Conservation (phyloP, 441 rosid species). For the Capsella rubella region DNA sequence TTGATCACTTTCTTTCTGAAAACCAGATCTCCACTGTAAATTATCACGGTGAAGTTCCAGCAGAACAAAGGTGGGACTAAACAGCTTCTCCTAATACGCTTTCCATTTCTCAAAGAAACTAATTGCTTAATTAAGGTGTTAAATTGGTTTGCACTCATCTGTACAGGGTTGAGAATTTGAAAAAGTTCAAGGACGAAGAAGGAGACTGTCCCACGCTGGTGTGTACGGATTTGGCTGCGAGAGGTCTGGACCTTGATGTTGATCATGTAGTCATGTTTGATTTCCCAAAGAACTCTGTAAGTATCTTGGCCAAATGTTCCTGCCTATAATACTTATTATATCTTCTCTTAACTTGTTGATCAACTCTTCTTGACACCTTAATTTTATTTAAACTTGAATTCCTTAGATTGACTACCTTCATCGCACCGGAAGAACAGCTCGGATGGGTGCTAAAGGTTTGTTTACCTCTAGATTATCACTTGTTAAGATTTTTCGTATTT, state of each 20-base stretch:
- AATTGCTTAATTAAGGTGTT: not conserved
- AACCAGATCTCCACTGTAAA: slow-evolving; percentile 85
- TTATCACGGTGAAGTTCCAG: slow-evolving; percentile 97
- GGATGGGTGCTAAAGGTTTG: slow-evolving; percentile 97
- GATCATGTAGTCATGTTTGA: slow-evolving; percentile 96
- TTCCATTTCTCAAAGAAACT: not conserved
- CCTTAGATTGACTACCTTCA: slow-evolving; percentile 91
- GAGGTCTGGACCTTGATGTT: slow-evolving; percentile 89
- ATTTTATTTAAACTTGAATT: slow-evolving; percentile 4
- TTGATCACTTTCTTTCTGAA: slow-evolving; percentile 85
- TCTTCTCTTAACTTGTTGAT: slow-evolving; percentile 25
- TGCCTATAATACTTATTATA: slow-evolving; percentile 7
- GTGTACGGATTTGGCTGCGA: slow-evolving; percentile 94
- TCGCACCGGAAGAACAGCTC: slow-evolving; percentile 94
- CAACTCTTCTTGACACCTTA: slow-evolving; percentile 30
- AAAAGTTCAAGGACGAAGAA: slow-evolving; percentile 83
- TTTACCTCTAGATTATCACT: slow-evolving; percentile 10
- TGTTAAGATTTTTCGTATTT: not conserved
- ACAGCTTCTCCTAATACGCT: slow-evolving; percentile 17
- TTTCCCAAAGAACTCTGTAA: slow-evolving; percentile 88
- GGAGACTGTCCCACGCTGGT: slow-evolving; percentile 93
- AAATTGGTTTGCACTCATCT: slow-evolving; percentile 20
- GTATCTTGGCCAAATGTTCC: slow-evolving; percentile 26
- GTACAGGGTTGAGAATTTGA: slow-evolving; percentile 79
- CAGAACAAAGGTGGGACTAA: slow-evolving; percentile 75